These are phyloP conservation scores for Naematelia aurantialba DNA, from an alignment of 768 basidiomycete genomes.

Conservation along the genomic window DNA sequence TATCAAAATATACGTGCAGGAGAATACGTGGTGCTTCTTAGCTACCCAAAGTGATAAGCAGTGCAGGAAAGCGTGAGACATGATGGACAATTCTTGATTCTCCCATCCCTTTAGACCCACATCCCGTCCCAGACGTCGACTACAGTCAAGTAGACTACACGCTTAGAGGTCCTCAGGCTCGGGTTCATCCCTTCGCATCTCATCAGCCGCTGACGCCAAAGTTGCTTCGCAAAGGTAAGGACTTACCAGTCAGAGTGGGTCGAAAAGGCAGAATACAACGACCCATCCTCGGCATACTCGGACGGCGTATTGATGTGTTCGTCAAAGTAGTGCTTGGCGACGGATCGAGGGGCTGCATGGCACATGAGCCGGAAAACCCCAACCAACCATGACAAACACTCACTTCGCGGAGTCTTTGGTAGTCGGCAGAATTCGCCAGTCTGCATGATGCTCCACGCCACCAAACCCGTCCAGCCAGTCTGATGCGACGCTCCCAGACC, in stretches of 20 bases:
- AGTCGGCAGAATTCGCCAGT: slow-evolving; percentile 69
- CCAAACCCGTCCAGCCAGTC: slow-evolving; percentile 74
- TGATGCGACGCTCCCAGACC: slow-evolving; percentile 97
- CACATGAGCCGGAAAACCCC: slow-evolving; percentile 8
- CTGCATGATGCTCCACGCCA: slow-evolving; percentile 67
- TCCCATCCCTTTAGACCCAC: too few relatives aligned
- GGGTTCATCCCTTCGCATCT: slow-evolving; percentile 6
- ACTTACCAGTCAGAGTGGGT: slow-evolving; percentile 40
- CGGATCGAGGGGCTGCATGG: slow-evolving; percentile 70
- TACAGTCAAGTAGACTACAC: neutral
- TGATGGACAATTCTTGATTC: neutral
- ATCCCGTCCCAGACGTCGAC: neutral
- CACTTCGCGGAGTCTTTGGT: slow-evolving; percentile 90
- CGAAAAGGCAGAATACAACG: slow-evolving; percentile 40
- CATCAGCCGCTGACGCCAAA: neutral
- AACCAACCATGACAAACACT: slow-evolving; percentile 46
- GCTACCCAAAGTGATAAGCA: neutral
- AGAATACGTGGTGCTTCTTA: neutral
- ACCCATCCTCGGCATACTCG: slow-evolving; percentile 39
- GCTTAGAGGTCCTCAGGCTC: slow-evolving; percentile 10
- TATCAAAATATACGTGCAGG: neutral
- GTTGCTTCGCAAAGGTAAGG: neutral
- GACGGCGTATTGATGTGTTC: slow-evolving; percentile 53
- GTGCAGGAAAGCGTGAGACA: neutral
- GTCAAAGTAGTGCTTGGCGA: slow-evolving; percentile 91